Percentiles rank a stretch among this genome's conserved stretches.
These are phyloP conservation scores for Skeletonema costatum DNA, from an alignment of 108 stramenopile genomes.

Conservation along the genomic window DNA sequence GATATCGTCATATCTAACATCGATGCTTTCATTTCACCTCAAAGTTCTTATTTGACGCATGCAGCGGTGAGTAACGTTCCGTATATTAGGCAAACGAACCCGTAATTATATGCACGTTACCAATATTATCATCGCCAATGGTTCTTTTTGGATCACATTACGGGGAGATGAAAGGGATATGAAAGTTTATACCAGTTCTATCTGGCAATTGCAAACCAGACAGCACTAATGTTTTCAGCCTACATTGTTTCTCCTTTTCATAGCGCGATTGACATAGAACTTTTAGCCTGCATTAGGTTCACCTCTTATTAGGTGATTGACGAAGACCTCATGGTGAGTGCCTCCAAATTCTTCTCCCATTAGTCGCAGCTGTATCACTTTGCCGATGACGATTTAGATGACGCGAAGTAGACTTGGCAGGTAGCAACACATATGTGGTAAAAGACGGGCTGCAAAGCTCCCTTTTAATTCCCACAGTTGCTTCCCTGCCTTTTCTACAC, in stretches of 20 bases:
- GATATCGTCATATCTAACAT: not conserved
- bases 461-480: constrained; percentile 19
- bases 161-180: constrained; percentile 33
- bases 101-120: constrained; percentile 50
- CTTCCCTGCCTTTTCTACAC: constrained; percentile 13
- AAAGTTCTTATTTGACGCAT: not conserved
- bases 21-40: not conserved
- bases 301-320: constrained; percentile 2
- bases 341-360: not conserved
- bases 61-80: not conserved
- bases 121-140: constrained; percentile 19
- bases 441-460: constrained; percentile 40
- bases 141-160: constrained; percentile 44
- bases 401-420: constrained; percentile 31
- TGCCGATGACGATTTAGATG: constrained; percentile 53
- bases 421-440: constrained; percentile 7
- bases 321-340: not conserved
- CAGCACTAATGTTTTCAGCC: constrained; percentile 18
- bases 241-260: not conserved
- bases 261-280: not conserved
- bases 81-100: not conserved
- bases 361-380: not conserved
- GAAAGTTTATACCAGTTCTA: constrained; percentile 11
- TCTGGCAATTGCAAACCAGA: not conserved
- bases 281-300: not conserved